Evolutionary conservation across 2,329 filamentous ascomycete species (phyloP).

Genomic region (Dryadomyces quercus-mongolicae): DNA sequence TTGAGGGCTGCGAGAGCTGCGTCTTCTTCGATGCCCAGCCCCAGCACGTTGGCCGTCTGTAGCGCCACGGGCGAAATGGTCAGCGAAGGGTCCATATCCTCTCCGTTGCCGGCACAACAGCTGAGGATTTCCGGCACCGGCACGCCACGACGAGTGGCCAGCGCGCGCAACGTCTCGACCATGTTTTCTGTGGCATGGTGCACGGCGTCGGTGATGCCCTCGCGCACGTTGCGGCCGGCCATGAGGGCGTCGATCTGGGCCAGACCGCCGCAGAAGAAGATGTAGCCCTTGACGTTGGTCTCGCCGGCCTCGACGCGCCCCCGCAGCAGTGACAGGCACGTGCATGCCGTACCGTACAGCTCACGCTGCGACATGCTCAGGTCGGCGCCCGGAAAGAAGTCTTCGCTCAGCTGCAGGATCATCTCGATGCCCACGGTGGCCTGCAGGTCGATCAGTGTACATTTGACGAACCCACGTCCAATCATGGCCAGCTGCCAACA

Average conservation of each 20-base stretch:
- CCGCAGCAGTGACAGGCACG: slow-evolving; percentile 1
- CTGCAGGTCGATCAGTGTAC: slow-evolving; percentile 9
- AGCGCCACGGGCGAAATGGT: not conserved
- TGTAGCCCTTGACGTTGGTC: slow-evolving; percentile 12
- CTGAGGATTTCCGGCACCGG: slow-evolving; percentile 3
- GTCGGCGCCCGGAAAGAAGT: slow-evolving; percentile 7
- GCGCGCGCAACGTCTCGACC: not conserved
- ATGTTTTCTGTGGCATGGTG: not conserved
- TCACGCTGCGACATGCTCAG: slow-evolving; percentile 11
- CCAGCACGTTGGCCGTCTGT: not conserved
- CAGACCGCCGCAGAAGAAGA: slow-evolving; percentile 8
- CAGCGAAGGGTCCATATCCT: not conserved
- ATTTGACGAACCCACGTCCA: slow-evolving; percentile 12
- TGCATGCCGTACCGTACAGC: slow-evolving; percentile 8
- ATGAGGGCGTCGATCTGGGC: slow-evolving; percentile 12
- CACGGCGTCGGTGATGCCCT: slow-evolving; percentile 4
- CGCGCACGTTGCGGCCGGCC: slow-evolving; percentile 3
- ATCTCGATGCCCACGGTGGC: slow-evolving; percentile 10
- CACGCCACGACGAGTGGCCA: slow-evolving; percentile 1
- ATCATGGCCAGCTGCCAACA: slow-evolving; percentile 9
- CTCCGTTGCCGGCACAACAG: not conserved
- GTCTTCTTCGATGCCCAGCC: not conserved
- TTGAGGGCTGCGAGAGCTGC: too few species aligned
- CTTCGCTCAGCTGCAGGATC: slow-evolving; percentile 12
- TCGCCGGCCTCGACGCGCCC: slow-evolving; percentile 11